Base-by-base conservation (phyloP, 2,329 filamentous ascomycete genomes). In the Botrytis galanthina region DNA sequence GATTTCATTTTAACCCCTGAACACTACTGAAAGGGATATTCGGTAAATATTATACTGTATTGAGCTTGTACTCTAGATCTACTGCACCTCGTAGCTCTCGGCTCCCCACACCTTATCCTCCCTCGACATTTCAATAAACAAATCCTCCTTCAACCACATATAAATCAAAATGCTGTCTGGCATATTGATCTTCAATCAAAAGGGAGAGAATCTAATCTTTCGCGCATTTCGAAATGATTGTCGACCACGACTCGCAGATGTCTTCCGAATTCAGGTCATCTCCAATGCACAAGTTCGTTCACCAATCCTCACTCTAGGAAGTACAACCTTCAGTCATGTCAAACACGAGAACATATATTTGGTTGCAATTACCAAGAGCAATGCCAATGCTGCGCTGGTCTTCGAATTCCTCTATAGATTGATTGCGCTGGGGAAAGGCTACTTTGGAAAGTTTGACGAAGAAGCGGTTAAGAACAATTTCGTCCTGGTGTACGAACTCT, bases 381-480 rank as follows among this genome's bases (percentile, higher is more conserved):
- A 99, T 84, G 96, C 95, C 85, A 99, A 99, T 88, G 95, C 95
- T 20, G 97, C 97, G 60, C 89, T 99, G 73, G 94, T 99, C 37
- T 99, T 99, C 81, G 96, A 99, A 85, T 99, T 99, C 82, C 86
- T 99, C 75, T 98, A 98, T 85, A 90, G 95, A 79, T 86, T 99
- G 80, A 93, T 98, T 77, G 89, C 92, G 81, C 86, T 99, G 77
- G 96, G 96, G 60, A 94, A 93, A 84, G 93, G 94, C 73, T 99
- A 99, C 84, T 99, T 99, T 87, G 95, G 93, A 82, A 98, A 98
- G 84, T 97, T 99, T 81, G 96, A 99, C 81, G 96, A 99, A 87
- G 96, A 99, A 85, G 95, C 96, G 73, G 95, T 99, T 79, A 99
- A 99, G 91, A 98, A 98, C 85, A 99, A 99, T 86, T 99, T 99